These are phyloP conservation scores for Domatiomyces globalis DNA, from an alignment of 2,329 filamentous ascomycete genomes.

Conservation along the genomic window DNA sequence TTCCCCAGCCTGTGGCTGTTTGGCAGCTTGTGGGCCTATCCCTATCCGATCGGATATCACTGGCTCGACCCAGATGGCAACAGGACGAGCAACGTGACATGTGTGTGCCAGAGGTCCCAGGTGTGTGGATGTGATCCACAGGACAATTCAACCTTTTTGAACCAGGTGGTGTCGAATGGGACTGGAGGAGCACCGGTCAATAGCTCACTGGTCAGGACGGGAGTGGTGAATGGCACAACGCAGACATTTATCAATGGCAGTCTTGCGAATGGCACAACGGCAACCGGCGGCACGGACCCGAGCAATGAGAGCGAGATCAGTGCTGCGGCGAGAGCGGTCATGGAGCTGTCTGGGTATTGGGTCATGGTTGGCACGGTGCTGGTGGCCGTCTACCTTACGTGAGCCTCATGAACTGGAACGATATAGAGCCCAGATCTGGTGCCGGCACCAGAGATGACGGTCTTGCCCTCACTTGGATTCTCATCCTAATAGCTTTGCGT, in stretches of 20 bases:
- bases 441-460: not conserved
- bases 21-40: constrained; percentile 39
- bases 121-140: constrained; percentile 46
- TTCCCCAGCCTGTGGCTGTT: constrained; percentile 43
- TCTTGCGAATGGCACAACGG: constrained; percentile 31
- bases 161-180: constrained; percentile 30
- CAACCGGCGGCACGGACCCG: constrained; percentile 21
- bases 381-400: constrained; percentile 5
- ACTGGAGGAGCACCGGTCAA: constrained; percentile 24
- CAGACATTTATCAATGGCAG: constrained; percentile 36
- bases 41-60: constrained; percentile 36
- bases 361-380: constrained; percentile 26
- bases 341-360: constrained; percentile 30
- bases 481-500: not conserved
- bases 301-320: constrained; percentile 11
- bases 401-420: not conserved
- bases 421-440: not conserved
- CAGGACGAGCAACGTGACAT: constrained; percentile 35
- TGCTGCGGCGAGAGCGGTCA: constrained; percentile 10
- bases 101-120: constrained; percentile 40
- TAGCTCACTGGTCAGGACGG: constrained; percentile 24
- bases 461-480: not conserved
- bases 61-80: constrained; percentile 26
- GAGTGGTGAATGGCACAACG: constrained; percentile 31
- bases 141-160: constrained; percentile 30